phyloP scores from a whole-genome alignment of 371 early-diverging fungal species.

The Zopfochytrium polystomum region DNA sequence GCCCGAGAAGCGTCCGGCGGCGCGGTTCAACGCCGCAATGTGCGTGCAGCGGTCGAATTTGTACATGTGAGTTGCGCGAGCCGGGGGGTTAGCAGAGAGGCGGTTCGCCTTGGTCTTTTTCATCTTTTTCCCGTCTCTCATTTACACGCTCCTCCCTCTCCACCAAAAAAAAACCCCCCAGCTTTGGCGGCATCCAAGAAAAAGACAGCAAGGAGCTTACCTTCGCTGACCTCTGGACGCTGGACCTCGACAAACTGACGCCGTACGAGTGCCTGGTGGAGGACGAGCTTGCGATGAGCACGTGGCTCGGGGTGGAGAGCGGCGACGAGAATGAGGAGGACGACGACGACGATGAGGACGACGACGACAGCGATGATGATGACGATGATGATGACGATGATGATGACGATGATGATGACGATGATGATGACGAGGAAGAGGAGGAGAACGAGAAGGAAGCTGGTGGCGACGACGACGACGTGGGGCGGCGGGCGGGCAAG shows the following conservation, averaged over 20 bases:
- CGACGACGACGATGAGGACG: too few relatives aligned
- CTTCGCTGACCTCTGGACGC: slow-evolving; percentile 54
- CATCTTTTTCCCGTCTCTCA: background rate
- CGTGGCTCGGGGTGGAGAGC: slow-evolving; percentile 51
- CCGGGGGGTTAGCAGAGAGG: too few relatives aligned
- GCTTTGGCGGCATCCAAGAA: slow-evolving; percentile 60
- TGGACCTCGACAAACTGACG: slow-evolving; percentile 61
- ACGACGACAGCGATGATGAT: slow-evolving; percentile 36
- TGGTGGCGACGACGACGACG: slow-evolving; percentile 7
- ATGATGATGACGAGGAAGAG: slow-evolving; percentile 16
- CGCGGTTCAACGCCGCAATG: slow-evolving; percentile 63
- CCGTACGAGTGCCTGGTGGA: slow-evolving; percentile 51
- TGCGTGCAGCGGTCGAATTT: slow-evolving; percentile 49
- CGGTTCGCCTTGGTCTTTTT: too few relatives aligned
- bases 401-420: slow-evolving; percentile 22
- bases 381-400: slow-evolving; percentile 11
- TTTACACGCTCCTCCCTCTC: slow-evolving; percentile 3
- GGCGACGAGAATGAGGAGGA: slow-evolving; percentile 26
- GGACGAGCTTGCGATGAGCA: slow-evolving; percentile 42
- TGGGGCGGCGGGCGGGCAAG: background rate
- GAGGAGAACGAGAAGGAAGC: slow-evolving; percentile 17
- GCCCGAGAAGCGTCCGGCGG: slow-evolving; percentile 41
- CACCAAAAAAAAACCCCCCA: slow-evolving; percentile 10
- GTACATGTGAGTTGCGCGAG: slow-evolving; percentile 49
- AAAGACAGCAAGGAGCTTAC: slow-evolving; percentile 56